A percentile compares a stretch with the other conserved stretches of the same genome.
Conservation (phyloP, 495 filamentous ascomycete species). For the Mycothermus thermophilus region DNA sequence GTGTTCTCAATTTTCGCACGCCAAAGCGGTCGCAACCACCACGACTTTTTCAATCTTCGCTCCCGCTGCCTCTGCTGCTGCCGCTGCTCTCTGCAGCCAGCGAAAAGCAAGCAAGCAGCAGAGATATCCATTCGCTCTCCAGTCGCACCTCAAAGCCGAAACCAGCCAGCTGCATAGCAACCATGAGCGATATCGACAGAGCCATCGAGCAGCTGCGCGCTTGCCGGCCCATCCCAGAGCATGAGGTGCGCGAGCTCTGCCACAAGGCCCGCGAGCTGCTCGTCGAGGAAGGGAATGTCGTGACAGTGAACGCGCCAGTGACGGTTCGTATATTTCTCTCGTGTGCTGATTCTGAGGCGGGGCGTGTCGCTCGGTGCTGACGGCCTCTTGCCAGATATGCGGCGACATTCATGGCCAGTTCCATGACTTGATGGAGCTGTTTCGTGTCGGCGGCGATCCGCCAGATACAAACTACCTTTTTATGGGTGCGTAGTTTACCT, state of each 20-base stretch:
- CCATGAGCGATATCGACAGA: conserved; percentile 31
- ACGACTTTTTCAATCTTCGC: too few species aligned
- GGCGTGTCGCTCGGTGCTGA: not conserved
- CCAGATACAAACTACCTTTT: conserved; percentile 98
- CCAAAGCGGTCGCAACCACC: too few species aligned
- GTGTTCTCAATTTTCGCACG: too few species aligned
- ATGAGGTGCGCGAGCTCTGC: conserved; percentile 88
- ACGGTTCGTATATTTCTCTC: conserved; percentile 41
- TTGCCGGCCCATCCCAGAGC: conserved; percentile 91
- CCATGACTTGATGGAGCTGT: conserved; percentile 97
- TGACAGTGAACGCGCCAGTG: conserved; percentile 88
- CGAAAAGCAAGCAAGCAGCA: too few species aligned
- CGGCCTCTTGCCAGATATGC: conserved; percentile 54
- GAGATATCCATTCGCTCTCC: too few species aligned
- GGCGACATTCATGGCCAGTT: conserved; percentile 98
- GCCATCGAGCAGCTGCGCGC: conserved; percentile 87
- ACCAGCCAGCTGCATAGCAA: too few species aligned
- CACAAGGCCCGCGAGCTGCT: conserved; percentile 94
- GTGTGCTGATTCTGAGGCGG: not conserved
- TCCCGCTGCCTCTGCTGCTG: too few species aligned
- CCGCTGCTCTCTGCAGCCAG: too few species aligned
- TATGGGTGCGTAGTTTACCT: conserved; percentile 47
- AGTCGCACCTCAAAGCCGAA: too few species aligned
- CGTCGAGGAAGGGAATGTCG: conserved; percentile 96
- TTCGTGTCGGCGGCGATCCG: conserved; percentile 86